Base-by-base conservation (phyloP, 129 eudicot species). In the Arctium minus region DNA sequence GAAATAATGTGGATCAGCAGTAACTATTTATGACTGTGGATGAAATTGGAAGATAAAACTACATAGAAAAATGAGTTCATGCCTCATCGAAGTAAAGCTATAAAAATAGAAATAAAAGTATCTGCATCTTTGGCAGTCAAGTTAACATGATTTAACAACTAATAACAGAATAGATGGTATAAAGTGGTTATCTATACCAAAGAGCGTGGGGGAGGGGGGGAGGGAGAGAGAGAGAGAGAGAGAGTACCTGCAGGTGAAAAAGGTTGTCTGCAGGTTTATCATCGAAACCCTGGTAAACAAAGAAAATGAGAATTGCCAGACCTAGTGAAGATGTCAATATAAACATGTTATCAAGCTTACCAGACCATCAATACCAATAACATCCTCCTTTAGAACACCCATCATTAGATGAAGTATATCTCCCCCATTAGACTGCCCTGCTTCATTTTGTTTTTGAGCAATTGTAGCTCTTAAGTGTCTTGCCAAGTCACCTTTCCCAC, bases 181-280 rank as follows among this genome's bases (percentile, higher is more conserved):
- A 40, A 40, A 6, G 9, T 40, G 9, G 10, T 40, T 40, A 9
- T 40, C 46, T 6, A 40, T 6, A 40, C 9, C 46, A 40, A 1
- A 40, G 17, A 2, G 6, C 6, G 7, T 56, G 65, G 22, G 22
- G 65, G 2, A 17, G 65, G 65, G 22, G 27, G 65, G 0, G 27
- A 22, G 27, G 0, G 8, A 56, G 27, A 56, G 37, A 72, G 40
- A 32, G 13, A 86, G 27, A 31, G 64, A 64, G 56, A 76, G 64
- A 64, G 13, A 72, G 36, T 88, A 92, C 98, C 96, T 92, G 98
- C 53, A 94, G 90, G 85, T 94, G 97, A 79, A 78, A 87, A 65
- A 93, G 93, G 87, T 90, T 96, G 81, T 96, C 97, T 62, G 97
- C 85, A 60, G 97, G 95, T 75, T 93, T 96, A 88, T 96, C 99